Percentiles rank a stretch among this genome's conserved stretches.
phyloP scores from a whole-genome alignment of 805 yeast genomes.

The Brettanomyces bruxellensis region DNA sequence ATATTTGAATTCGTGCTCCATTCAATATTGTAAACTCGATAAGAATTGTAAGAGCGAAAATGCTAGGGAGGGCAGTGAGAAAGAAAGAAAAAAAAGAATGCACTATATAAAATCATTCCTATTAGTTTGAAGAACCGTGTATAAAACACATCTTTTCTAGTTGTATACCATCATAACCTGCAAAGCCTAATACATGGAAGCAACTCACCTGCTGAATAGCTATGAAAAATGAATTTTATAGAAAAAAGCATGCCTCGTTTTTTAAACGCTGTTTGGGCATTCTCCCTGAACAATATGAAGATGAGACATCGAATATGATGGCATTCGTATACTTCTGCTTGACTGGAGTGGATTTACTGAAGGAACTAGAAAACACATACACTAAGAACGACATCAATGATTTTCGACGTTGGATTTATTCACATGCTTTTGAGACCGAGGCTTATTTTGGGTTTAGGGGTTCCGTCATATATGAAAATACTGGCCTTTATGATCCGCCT shows the following conservation, averaged over 20 bases:
- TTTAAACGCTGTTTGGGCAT: slow-evolving; percentile 23
- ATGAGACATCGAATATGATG: slow-evolving; percentile 61
- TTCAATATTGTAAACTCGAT: too few species aligned
- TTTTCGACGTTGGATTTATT: slow-evolving; percentile 36
- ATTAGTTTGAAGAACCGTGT: too few species aligned
- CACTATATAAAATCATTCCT: too few species aligned
- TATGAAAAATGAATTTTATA: slow-evolving; percentile 1
- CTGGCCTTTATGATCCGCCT: slow-evolving; percentile 43
- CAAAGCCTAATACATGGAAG: neutral
- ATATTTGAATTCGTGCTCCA: too few species aligned
- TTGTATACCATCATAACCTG: too few species aligned
- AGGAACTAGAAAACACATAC: slow-evolving; percentile 21
- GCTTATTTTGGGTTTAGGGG: slow-evolving; percentile 46
- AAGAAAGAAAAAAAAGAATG: too few species aligned
- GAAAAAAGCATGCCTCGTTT: slow-evolving; percentile 19
- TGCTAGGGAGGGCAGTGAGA: too few species aligned
- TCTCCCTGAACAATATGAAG: slow-evolving; percentile 41
- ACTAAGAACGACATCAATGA: slow-evolving; percentile 18
- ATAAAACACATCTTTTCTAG: too few species aligned
- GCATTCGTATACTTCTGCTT: slow-evolving; percentile 66
- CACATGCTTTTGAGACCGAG: slow-evolving; percentile 31
- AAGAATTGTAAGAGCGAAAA: too few species aligned
- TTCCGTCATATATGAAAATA: slow-evolving; percentile 34
- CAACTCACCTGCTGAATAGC: neutral
- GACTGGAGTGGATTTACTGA: slow-evolving; percentile 45